Base-by-base conservation (phyloP, 352 stramenopile species). In the Phytophthora brassicae region DNA sequence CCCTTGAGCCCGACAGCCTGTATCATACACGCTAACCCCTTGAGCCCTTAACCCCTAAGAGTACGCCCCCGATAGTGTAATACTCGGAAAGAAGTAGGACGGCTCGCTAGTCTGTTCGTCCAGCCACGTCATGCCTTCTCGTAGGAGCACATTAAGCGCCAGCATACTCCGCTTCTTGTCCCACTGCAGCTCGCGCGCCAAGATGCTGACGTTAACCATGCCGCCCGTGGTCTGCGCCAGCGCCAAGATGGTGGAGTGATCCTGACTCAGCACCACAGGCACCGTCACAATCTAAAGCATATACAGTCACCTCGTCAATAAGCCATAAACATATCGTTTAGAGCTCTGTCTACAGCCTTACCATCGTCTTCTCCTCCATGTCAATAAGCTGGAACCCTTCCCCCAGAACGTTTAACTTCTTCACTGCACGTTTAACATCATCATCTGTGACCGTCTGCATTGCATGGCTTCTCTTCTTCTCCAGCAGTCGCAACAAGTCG, bases 101-200 rank as follows among this genome's bases (percentile, higher is more conserved):
- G 81, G 75, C 44, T 89, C 82, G 35, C 74, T 90, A 29, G 61
- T 72, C 50, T 66, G 79, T 28, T 96, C 81, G 70, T 99, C 97
- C 24, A 99, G 63, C 97, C 97, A 99, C 28, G 90, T 96, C 92
- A 99, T 99, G 45, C 95, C 95, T 70, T 98, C 90, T 23, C 86
- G 74, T 16, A 98, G 65, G 31, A 99, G 78, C 31, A 98, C 67
- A 56, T 96, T 89, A 5, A 99, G 72, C 16, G 89, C 92, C 24
- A 97, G 73, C 64, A 96, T 94, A 29, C 88, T 96, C 14, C 96
- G 81, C 56, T 98, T 97, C 33, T 88, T 79, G 58, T 91, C 86
- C 95, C 95, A 99, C 6, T 77, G 64, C 24, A 97, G 78, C 55
- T 88, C 77, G 24, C 81, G 75, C 17, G 71, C 72, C 19, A 99